Evolutionary conservation across 2,329 filamentous ascomycete species (phyloP), one percentile per base, ranked within the genome.

Genomic region (Davidsoniella neocaledoniae): DNA sequence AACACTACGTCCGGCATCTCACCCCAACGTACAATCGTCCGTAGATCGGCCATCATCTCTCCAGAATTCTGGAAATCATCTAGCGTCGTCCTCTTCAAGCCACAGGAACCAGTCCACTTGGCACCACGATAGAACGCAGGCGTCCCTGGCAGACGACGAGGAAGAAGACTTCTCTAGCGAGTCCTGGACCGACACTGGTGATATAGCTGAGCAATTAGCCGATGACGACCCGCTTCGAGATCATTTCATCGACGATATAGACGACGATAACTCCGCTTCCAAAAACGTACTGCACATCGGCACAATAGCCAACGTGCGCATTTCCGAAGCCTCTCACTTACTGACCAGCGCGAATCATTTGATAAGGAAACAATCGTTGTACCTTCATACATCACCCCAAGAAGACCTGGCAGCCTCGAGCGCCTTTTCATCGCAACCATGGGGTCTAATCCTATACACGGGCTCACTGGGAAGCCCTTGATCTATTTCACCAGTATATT

Each of bases 401-500:
- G 74, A 57, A 74, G 67, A 54, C 77, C 87, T 54, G 74, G 77
- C 49, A 74, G 73, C 58, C 74, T 70, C 55, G 77, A 88, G 64
- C 81, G 79, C 61, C 65, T 84, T 56, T 67, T 96, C 59, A 85
- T 83, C 58, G 66, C 72, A 70, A 82, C 93, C 74, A 95, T 98
- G 88, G 79, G 86, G 57, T 75, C 79, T 57, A 72, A 76, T 62
- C 79, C 83, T 62, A 81, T 86, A 60, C 84, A 91, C 69, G 91
- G 91, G 72, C 76, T 98, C 58, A 94, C 93, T 60, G 91, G 91
- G 69, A 94, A 93, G 72, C 81, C 90, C 66, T 73, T 98, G 61
- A 76, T 98, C 82, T 95, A 94, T 63, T 95, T 95, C 62, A 95
- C 88, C 45, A 94, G 86, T 66, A 83, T 95, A 43, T 85, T 90